Evolutionary conservation across 179 eudicot genomes (phyloP), one percentile per base, ranked within the genome.

Genomic region (Gypsophila paniculata): DNA sequence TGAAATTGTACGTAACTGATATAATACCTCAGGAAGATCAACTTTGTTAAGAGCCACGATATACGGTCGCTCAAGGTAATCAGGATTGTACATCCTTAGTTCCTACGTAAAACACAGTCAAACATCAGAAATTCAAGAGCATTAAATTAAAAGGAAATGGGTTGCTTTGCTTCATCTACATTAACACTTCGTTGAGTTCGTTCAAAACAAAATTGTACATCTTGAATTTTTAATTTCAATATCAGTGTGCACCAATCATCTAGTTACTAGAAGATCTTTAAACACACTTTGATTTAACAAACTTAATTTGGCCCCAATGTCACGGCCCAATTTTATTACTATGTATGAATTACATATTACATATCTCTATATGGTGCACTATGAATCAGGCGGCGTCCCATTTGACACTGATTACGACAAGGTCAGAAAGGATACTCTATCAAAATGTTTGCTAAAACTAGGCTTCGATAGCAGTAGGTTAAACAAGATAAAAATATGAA

Each of bases 1-100:
- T 46, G 9, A 46, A 46, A 15, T 11, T 61, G 44, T 29, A 70
- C 21, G 72, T 26, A 46, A 65, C 48, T 23, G 32, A 49, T 39
- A 72, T 46, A 76, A 60, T 80, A 93, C 98, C 98, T 87, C 80
- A 58, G 93, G 96, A 77, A 89, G 82, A 82, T 93, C 98, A 49
- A 89, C 89, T 77, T 93, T 93, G 71, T 93, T 93, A 48, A 93
- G 87, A 68, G 90, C 98, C 22, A 93, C 98, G 64, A 93, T 76
- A 71, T 82, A 86, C 58, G 96, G 98, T 52, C 98, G 74, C 72
- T 93, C 97, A 61, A 93, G 91, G 75, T 93, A 93, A 58, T 88
- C 90, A 65, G 97, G 98, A 86, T 93, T 93, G 82, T 93, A 93
- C 96, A 93, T 88, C 72, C 96, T 88, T 82, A 93, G 74, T 76